A percentile compares a stretch with the other conserved stretches of the same genome.
Conservation (phyloP, 139 green algal species). For the Chlorella sp. region DNA sequence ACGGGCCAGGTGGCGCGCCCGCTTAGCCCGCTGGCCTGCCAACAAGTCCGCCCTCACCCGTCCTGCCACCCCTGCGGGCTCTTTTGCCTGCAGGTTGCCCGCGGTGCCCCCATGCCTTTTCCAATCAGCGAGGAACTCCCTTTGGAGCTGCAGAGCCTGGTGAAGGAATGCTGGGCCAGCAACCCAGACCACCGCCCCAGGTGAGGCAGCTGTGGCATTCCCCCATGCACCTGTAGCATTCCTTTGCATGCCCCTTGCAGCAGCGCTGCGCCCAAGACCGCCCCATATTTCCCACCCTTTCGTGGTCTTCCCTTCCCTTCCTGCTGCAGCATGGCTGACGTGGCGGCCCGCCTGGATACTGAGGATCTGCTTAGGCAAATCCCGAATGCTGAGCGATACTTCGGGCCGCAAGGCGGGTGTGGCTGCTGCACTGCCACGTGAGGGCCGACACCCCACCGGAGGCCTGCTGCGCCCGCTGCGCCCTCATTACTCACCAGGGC, state of each 20-base stretch:
- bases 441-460: not conserved
- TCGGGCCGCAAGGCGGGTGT: not conserved
- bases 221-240: no score
- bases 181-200: not conserved
- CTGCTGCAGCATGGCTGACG: not conserved
- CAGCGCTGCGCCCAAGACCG: not conserved
- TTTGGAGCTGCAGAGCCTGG: not conserved
- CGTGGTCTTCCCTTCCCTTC: not conserved
- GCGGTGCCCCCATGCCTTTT: not conserved
- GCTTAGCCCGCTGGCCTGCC: not conserved
- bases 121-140: not conserved
- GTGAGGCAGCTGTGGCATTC: not conserved
- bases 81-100: not conserved
- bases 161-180: not conserved
- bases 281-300: not conserved
- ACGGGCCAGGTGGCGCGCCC: not conserved
- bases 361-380: not conserved
- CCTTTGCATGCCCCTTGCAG: no score
- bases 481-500: no score
- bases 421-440: constrained; percentile 7
- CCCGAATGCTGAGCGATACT: not conserved
- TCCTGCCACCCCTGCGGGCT: not conserved
- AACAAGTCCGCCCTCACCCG: not conserved
- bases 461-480: no score
- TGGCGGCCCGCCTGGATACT: not conserved